These are phyloP conservation scores for Evernia prunastri DNA, from an alignment of 495 filamentous ascomycete genomes.

Conservation along the genomic window DNA sequence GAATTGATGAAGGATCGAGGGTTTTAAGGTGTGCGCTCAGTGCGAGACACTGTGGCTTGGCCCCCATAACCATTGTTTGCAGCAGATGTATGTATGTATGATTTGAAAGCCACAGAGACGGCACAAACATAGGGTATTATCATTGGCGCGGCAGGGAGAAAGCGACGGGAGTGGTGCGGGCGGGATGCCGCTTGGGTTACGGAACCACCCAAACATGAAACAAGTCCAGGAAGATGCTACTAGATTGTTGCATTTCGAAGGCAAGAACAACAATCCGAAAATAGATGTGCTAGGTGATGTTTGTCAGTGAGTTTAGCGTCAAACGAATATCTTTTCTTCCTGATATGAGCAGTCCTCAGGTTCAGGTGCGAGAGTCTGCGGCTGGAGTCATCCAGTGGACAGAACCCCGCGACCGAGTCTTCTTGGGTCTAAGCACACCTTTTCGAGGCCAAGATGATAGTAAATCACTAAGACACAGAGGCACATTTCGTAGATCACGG, in stretches of 20 bases:
- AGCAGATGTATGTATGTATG: background rate
- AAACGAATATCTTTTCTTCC: background rate
- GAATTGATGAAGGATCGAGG: background rate
- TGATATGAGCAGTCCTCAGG: too few relatives aligned
- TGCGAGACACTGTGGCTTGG: background rate
- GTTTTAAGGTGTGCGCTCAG: background rate
- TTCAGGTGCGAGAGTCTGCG: too few relatives aligned
- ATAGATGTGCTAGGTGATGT: background rate
- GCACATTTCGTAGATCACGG: too few relatives aligned
- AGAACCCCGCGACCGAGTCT: too few relatives aligned
- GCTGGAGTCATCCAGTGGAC: too few relatives aligned
- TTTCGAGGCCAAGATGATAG: too few relatives aligned
- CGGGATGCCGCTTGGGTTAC: background rate
- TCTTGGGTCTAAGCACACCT: too few relatives aligned
- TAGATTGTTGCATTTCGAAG: background rate
- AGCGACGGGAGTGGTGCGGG: background rate
- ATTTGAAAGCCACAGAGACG: background rate
- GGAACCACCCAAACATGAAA: background rate
- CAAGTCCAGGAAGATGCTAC: background rate
- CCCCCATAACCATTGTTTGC: background rate
- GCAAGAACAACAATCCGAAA: background rate
- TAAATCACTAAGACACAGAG: too few relatives aligned
- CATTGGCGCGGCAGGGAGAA: constrained; percentile 14
- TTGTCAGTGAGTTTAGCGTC: background rate
- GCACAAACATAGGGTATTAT: background rate